Conservation (phyloP, 306 rosid genomes). For the Begonia loranthoides region DNA sequence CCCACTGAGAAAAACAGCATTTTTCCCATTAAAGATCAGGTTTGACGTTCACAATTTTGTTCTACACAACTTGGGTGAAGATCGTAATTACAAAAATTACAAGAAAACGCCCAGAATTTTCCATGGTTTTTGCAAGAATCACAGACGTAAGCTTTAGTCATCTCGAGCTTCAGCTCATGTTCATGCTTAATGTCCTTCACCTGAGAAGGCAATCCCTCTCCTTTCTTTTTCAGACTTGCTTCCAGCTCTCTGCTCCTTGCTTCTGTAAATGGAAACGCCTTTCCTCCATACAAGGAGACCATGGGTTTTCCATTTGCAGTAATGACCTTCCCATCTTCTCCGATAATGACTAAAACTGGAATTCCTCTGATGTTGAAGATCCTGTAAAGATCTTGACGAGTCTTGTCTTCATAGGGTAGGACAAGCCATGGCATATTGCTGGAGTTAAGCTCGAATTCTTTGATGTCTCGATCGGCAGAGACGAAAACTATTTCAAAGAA, state of each 20-base stretch:
- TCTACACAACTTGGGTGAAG: constrained; percentile 76
- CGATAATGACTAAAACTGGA: constrained; percentile 62
- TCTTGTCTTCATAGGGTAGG: constrained; percentile 53
- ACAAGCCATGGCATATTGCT: constrained; percentile 75
- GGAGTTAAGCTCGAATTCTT: constrained; percentile 46
- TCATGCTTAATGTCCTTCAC: constrained; percentile 77
- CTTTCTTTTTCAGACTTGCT: constrained; percentile 53
- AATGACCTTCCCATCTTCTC: constrained; percentile 53
- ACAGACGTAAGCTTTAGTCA: constrained; percentile 78
- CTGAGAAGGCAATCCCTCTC: constrained; percentile 61
- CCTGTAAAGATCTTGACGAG: constrained; percentile 63
- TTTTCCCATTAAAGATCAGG: not conserved
- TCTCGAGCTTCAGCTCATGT: constrained; percentile 65
- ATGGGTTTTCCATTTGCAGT: constrained; percentile 42
- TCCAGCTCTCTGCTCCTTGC: constrained; percentile 46
- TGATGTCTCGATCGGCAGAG: constrained; percentile 66
- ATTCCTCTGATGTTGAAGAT: constrained; percentile 58
- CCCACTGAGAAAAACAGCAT: too few species aligned
- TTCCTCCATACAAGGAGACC: constrained; percentile 60
- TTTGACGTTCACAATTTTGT: not conserved
- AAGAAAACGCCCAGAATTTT: constrained; percentile 84
- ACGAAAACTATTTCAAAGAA: constrained; percentile 51
- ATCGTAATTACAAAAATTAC: constrained; percentile 79
- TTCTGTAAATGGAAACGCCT: constrained; percentile 79
- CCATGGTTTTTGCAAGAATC: constrained; percentile 65